Conservation (phyloP, 257 asterid species). For the Forsythia suspensa region DNA sequence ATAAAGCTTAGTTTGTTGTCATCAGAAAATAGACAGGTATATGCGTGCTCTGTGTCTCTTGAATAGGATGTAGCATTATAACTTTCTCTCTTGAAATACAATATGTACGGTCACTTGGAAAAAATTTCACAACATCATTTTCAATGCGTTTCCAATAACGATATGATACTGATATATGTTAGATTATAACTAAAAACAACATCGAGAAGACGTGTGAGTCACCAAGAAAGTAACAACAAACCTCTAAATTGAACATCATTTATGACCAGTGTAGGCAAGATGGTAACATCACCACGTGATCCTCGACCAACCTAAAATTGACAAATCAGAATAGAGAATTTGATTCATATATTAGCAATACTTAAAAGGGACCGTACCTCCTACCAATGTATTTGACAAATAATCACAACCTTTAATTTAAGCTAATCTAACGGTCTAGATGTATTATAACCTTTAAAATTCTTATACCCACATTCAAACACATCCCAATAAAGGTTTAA, state of each 20-base stretch:
- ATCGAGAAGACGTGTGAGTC: background rate
- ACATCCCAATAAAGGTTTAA: too few relatives aligned
- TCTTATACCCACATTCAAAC: too few relatives aligned
- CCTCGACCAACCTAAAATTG: constrained; percentile 69
- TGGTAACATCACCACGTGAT: constrained; percentile 92
- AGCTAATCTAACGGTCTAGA: too few relatives aligned
- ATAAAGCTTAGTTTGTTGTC: background rate
- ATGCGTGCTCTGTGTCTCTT: too few relatives aligned
- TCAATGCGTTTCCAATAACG: background rate
- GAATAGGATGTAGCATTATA: background rate
- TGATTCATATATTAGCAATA: background rate
- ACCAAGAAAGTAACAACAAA: constrained; percentile 22
- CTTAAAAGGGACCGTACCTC: too few relatives aligned
- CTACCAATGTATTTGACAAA: too few relatives aligned
- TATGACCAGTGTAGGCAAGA: constrained; percentile 88
- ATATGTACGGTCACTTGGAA: background rate
- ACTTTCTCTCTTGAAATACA: background rate
- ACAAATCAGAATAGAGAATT: constrained; percentile 1
- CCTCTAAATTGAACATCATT: constrained; percentile 88
- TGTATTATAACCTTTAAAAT: too few relatives aligned
- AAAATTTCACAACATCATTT: background rate
- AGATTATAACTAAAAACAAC: background rate
- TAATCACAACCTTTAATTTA: too few relatives aligned
- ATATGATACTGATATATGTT: background rate
- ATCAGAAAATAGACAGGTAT: too few relatives aligned